Conservation (phyloP, 2,329 filamentous ascomycete species). For the Leptosphaerulina australis region DNA sequence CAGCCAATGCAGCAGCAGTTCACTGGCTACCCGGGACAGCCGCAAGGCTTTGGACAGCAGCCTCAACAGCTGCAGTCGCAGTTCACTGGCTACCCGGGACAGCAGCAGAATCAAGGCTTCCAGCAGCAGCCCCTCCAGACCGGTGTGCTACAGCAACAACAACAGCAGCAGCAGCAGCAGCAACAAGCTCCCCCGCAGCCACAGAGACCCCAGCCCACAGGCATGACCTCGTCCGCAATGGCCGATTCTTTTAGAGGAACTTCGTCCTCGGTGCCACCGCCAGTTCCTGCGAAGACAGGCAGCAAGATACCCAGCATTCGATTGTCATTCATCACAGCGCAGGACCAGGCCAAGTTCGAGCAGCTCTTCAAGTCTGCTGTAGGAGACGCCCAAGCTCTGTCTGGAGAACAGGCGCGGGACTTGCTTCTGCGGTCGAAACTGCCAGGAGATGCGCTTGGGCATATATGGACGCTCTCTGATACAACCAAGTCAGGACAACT, state of each 20-base stretch:
- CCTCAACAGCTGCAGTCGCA: slow-evolving; percentile 52
- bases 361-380: slow-evolving; percentile 96
- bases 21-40: slow-evolving; percentile 56
- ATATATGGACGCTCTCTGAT: slow-evolving; percentile 94
- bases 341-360: slow-evolving; percentile 96
- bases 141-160: slow-evolving; percentile 61
- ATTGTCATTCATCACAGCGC: slow-evolving; percentile 92
- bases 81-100: slow-evolving; percentile 57
- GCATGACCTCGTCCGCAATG: slow-evolving; percentile 68
- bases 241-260: slow-evolving; percentile 64
- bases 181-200: slow-evolving; percentile 58
- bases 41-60: slow-evolving; percentile 53
- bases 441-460: slow-evolving; percentile 82
- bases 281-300: slow-evolving; percentile 67
- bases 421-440: slow-evolving; percentile 86
- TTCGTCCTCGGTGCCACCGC: slow-evolving; percentile 56
- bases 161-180: slow-evolving; percentile 66
- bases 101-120: slow-evolving; percentile 49
- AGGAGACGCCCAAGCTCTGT: slow-evolving; percentile 81
- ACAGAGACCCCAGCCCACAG: slow-evolving; percentile 60
- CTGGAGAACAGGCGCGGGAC: slow-evolving; percentile 89
- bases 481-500: slow-evolving; percentile 96
- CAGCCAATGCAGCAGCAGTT: slow-evolving; percentile 57
- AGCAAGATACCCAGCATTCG: slow-evolving; percentile 92
- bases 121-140: slow-evolving; percentile 52